Base-by-base conservation (phyloP, 768 basidiomycete genomes). In the Sporobolomyces roseus region DNA sequence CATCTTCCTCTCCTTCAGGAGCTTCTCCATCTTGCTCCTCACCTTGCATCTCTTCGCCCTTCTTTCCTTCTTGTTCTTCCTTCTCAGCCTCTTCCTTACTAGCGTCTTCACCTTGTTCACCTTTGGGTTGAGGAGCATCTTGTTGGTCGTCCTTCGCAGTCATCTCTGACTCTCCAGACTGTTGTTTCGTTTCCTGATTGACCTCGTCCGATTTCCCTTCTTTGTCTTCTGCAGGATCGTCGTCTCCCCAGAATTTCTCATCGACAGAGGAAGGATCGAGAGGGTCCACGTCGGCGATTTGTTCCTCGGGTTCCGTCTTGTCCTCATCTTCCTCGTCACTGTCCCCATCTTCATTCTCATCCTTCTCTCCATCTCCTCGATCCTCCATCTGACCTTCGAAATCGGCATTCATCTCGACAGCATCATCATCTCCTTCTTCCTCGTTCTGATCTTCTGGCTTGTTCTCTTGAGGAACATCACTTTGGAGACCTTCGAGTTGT, bases 241-340 rank as follows among this genome's bases (percentile, higher is more conserved):
- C 88, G 70, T 93, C 90, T 25, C 89, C 92, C 94, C 96, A 98
- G 73, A 99, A 81, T 80, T 98, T 97, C 80, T 99, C 94, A 76
- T 98, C 94, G 21, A 96, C 84, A 0, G 87, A 87, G 30, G 85
- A 83, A 13, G 90, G 88, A 79, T 97, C 94, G 23, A 84, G 81
- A 3, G 86, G 84, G 79, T 94, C 91, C 36, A 98, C 80, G 56
- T 92, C 84, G 10, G 86, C 92, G 35, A 93, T 77, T 70, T 87
- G 86, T 71, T 98, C 93, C 49, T 98, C 93, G 25, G 88, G 88
- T 6, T 79, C 79, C 33, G 80, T 82, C 23, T 86, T 83, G 52
- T 82, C 84, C 4, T 78, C 77, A 19, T 78, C 78, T 1, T 75
- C 77, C 12, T 63, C 64, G 3, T 82, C 84, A 3, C 81, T 80